Evolutionary conservation across 1,139 yeast genomes (phyloP).

Genomic region (Meyerozyma athensensis): DNA sequence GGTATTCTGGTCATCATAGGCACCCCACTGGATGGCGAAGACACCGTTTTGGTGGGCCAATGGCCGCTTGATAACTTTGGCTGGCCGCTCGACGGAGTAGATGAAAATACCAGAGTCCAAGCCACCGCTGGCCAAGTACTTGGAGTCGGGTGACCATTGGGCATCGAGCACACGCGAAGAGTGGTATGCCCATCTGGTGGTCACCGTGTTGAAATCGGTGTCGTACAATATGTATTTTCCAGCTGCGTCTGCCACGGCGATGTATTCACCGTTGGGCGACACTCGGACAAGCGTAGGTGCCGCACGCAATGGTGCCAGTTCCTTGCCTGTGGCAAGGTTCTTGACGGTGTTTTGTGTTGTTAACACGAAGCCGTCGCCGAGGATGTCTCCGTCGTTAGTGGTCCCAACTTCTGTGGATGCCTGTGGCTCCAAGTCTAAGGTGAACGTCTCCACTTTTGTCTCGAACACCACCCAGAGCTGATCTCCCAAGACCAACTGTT

Average conservation of each 20-base stretch:
- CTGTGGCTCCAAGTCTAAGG: conserved; percentile 16
- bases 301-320: conserved; percentile 51
- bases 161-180: conserved; percentile 75
- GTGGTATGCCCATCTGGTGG: conserved; percentile 96
- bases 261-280: conserved; percentile 63
- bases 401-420: conserved; percentile 22
- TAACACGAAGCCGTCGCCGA: background rate
- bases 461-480: conserved; percentile 47
- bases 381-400: conserved; percentile 22
- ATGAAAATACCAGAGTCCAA: conserved; percentile 77
- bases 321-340: conserved; percentile 6
- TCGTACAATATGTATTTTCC: conserved; percentile 80
- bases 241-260: conserved; percentile 82
- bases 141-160: conserved; percentile 72
- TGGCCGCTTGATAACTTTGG: conserved; percentile 65
- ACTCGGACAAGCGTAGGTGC: conserved; percentile 59
- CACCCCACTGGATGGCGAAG: conserved; percentile 65
- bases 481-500: conserved; percentile 34
- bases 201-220: conserved; percentile 54
- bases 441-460: conserved; percentile 32
- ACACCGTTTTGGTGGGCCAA: conserved; percentile 92
- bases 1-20: conserved; percentile 29
- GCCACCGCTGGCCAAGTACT: conserved; percentile 72
- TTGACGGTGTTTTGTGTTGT: background rate
- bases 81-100: conserved; percentile 75